Conservation (phyloP, 768 basidiomycete genomes). For the Artomyces pyxidatus region DNA sequence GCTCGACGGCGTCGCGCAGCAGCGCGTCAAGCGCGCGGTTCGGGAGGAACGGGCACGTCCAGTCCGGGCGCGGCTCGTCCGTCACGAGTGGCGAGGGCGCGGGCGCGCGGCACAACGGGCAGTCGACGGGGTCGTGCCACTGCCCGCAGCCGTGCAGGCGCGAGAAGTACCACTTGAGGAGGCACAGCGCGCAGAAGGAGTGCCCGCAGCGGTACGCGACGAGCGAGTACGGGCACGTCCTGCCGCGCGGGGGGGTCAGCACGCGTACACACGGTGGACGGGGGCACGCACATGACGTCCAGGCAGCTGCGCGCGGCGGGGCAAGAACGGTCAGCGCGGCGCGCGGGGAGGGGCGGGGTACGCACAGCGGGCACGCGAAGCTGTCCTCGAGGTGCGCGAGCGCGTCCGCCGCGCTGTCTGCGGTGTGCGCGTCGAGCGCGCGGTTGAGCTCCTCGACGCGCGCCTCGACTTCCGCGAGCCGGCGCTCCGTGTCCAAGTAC, state of each 20-base stretch:
- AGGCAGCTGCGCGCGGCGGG: slow-evolving; percentile 40
- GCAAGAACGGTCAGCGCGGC: not conserved
- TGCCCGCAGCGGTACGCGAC: slow-evolving; percentile 55
- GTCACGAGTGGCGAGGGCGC: slow-evolving; percentile 40
- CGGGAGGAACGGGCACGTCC: slow-evolving; percentile 55
- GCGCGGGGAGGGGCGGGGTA: slow-evolving; percentile 4
- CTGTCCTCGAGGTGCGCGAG: slow-evolving; percentile 51
- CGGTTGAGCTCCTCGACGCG: not conserved
- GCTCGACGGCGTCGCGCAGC: slow-evolving; percentile 36
- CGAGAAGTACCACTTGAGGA: slow-evolving; percentile 63
- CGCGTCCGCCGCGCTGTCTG: slow-evolving; percentile 10
- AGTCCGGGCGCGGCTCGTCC: slow-evolving; percentile 39
- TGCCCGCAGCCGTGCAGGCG: slow-evolving; percentile 55
- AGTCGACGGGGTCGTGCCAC: slow-evolving; percentile 63
- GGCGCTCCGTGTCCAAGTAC: not conserved
- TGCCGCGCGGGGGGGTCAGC: slow-evolving; percentile 10
- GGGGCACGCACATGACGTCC: slow-evolving; percentile 41
- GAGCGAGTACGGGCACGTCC: slow-evolving; percentile 49
- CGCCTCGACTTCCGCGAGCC: not conserved
- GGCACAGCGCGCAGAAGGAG: slow-evolving; percentile 59
- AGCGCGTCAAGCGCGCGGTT: slow-evolving; percentile 49
- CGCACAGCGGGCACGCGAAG: slow-evolving; percentile 60
- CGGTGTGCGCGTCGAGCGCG: not conserved
- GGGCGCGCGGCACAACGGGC: slow-evolving; percentile 55
- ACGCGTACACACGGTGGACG: not conserved